Conservation (phyloP, 2,329 filamentous ascomycete genomes). For the Colletotrichum higginsianum region DNA sequence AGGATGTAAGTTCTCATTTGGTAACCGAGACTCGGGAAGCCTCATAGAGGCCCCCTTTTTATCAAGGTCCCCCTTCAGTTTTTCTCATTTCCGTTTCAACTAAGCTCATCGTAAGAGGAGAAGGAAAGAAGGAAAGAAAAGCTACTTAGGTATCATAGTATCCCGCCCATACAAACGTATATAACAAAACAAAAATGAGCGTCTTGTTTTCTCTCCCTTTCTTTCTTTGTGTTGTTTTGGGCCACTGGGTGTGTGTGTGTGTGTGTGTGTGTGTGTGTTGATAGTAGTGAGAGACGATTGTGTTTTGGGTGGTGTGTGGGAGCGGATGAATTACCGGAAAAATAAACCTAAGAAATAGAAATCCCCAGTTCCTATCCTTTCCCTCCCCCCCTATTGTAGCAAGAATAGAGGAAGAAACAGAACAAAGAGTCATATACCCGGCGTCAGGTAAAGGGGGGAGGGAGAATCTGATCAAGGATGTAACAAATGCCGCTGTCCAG, state of each 20-base stretch:
- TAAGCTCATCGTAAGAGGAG: neutral
- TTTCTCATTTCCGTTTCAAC: conserved; percentile 4
- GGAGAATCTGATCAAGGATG: conserved; percentile 43
- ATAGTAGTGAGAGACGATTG: conserved; percentile 2
- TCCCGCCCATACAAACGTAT: conserved; percentile 16
- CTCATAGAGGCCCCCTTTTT: neutral
- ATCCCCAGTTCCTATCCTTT: conserved; percentile 40
- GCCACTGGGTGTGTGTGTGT: neutral
- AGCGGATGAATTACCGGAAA: conserved; percentile 10
- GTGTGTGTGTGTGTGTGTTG: conserved; percentile 10
- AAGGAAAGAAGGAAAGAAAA: neutral
- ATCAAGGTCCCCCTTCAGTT: neutral
- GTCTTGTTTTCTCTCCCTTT: neutral
- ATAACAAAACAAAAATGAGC: conserved; percentile 5
- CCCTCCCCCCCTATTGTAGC: conserved; percentile 41
- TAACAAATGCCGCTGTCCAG: conserved; percentile 42
- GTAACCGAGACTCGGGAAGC: conserved; percentile 2
- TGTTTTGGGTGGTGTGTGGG: neutral
- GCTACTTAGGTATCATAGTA: conserved; percentile 37
- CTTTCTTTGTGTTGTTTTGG: neutral
- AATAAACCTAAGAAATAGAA: conserved; percentile 17
- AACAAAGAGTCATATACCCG: conserved; percentile 47
- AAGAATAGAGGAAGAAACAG: conserved; percentile 42
- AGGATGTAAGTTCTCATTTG: neutral
- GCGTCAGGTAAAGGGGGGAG: conserved; percentile 42